These are phyloP conservation scores for Prunus kanzakura DNA, from an alignment of 306 rosid species.

Conservation along the genomic window DNA sequence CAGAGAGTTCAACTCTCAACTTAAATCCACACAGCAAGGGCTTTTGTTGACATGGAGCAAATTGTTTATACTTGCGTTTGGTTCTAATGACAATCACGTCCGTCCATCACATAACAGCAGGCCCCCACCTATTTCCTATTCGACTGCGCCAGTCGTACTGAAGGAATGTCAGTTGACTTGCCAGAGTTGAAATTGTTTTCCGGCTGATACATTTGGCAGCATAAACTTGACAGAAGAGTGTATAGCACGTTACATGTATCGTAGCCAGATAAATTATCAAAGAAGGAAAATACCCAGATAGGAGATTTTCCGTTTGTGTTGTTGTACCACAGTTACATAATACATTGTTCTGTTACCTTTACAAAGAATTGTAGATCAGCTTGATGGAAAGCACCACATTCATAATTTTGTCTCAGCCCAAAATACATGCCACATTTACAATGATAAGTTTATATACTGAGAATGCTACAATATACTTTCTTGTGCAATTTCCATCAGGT, in stretches of 20 bases:
- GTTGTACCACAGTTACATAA: not conserved
- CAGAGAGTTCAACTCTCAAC: slow-evolving; percentile 15
- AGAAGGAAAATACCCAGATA: slow-evolving; percentile 1
- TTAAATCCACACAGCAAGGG: not conserved
- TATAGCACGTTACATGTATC: slow-evolving; percentile 1
- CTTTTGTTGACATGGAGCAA: not conserved
- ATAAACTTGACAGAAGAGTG: not conserved
- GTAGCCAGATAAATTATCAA: not conserved
- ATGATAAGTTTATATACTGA: not conserved
- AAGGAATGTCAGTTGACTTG: not conserved
- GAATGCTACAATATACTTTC: not conserved
- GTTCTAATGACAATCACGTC: not conserved
- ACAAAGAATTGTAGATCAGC: not conserved
- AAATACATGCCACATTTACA: not conserved
- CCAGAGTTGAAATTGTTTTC: not conserved
- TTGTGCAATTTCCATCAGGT: not conserved
- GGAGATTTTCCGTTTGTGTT: not conserved
- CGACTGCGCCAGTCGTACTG: not conserved
- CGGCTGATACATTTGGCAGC: not conserved
- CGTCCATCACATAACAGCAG: not conserved
- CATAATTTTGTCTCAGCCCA: not conserved
- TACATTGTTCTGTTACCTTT: not conserved
- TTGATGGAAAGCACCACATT: not conserved
- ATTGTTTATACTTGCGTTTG: not conserved
- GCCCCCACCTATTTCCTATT: not conserved